These are phyloP conservation scores for Ophiosphaerella korrae DNA, from an alignment of 2,329 filamentous ascomycete genomes.

Conservation along the genomic window DNA sequence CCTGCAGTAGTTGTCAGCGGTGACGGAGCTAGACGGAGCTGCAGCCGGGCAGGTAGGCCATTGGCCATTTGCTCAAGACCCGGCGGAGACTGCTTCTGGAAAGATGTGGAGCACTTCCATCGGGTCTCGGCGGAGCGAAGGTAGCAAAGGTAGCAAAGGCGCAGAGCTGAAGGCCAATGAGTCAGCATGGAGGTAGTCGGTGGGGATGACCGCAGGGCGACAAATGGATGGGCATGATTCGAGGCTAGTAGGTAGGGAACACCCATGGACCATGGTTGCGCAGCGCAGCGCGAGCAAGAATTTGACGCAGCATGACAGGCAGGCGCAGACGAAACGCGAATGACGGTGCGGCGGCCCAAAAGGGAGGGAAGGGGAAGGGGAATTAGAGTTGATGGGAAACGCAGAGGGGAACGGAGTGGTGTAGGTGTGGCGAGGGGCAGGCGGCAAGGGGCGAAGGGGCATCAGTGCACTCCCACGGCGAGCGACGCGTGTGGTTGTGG, in stretches of 20 bases:
- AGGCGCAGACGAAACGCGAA: slow-evolving; percentile 19
- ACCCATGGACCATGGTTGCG: too few relatives aligned
- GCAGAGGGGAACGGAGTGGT: not conserved
- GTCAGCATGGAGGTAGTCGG: slow-evolving; percentile 1
- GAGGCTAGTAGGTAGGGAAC: too few relatives aligned
- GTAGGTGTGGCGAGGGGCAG: not conserved
- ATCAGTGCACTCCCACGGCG: not conserved
- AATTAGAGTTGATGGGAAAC: not conserved
- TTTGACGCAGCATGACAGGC: slow-evolving; percentile 24
- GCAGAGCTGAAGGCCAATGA: slow-evolving; percentile 4
- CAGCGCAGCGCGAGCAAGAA: slow-evolving; percentile 7
- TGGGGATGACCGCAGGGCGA: slow-evolving; percentile 10
- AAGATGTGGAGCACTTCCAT: slow-evolving; percentile 10
- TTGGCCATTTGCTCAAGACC: slow-evolving; percentile 4
- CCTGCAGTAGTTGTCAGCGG: slow-evolving; percentile 28
- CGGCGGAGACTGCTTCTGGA: slow-evolving; percentile 26
- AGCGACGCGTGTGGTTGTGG: slow-evolving; percentile 12
- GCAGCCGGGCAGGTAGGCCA: slow-evolving; percentile 10
- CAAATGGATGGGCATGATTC: not conserved
- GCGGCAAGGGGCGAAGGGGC: not conserved
- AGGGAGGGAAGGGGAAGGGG: not conserved
- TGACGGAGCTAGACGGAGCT: not conserved
- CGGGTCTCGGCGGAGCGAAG: slow-evolving; percentile 10
- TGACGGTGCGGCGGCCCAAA: slow-evolving; percentile 1
- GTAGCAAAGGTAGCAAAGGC: slow-evolving; percentile 1